Evolutionary conservation across 2,329 filamentous ascomycete species (phyloP).

Genomic region (Apiospora pterosperma): DNA sequence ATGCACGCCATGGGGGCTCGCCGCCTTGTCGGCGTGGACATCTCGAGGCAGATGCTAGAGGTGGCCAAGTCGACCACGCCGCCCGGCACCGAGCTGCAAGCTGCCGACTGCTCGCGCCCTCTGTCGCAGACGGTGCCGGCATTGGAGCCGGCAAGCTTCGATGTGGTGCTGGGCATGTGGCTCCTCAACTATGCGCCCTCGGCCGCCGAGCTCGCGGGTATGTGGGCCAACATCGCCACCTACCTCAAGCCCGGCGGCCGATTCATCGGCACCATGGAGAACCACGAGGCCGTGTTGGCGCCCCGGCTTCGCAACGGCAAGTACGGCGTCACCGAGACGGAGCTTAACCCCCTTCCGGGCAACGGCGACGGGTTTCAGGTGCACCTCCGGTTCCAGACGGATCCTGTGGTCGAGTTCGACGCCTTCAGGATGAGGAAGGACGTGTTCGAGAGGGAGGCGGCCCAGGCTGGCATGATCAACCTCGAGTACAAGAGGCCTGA

Average conservation of each 20-base stretch:
- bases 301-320: background rate
- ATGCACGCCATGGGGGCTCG: background rate
- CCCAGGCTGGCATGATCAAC: background rate
- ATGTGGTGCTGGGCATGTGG: slow-evolving; percentile 6
- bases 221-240: slow-evolving; percentile 7
- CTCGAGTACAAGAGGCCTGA: background rate
- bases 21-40: slow-evolving; percentile 3
- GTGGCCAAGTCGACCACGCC: background rate
- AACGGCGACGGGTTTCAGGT: background rate
- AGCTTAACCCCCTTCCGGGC: background rate
- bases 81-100: background rate
- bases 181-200: slow-evolving; percentile 6
- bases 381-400: background rate
- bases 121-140: background rate
- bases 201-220: slow-evolving; percentile 1
- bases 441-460: slow-evolving; percentile 5
- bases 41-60: slow-evolving; percentile 7
- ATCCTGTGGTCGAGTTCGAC: slow-evolving; percentile 4
- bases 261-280: slow-evolving; percentile 7
- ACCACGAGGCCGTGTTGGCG: slow-evolving; percentile 3
- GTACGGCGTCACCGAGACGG: slow-evolving; percentile 4
- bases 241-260: slow-evolving; percentile 6
- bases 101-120: background rate
- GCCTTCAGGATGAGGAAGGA: slow-evolving; percentile 4
- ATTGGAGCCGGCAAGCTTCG: background rate